These are phyloP conservation scores for Euphorbia lathyris DNA, from an alignment of 345 rosid species.

Conservation along the genomic window DNA sequence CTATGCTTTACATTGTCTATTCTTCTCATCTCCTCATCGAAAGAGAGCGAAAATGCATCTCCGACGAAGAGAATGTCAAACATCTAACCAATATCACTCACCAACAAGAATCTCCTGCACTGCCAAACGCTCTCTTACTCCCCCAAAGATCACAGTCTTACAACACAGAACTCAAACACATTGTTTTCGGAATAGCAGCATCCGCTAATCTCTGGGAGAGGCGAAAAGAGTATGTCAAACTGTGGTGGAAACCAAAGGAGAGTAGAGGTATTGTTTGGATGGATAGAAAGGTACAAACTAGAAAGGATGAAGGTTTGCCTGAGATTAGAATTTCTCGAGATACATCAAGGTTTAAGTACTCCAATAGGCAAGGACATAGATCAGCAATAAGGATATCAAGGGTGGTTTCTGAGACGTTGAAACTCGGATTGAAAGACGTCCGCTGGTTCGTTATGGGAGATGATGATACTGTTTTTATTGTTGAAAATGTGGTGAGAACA, in stretches of 20 bases:
- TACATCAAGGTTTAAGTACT: slow-evolving; percentile 64
- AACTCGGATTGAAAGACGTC: slow-evolving; percentile 59
- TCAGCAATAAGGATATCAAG: slow-evolving; percentile 73
- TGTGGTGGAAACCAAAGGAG: slow-evolving; percentile 71
- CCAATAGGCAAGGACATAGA: slow-evolving; percentile 60
- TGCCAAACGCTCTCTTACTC: slow-evolving; percentile 1
- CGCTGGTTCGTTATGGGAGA: slow-evolving; percentile 91
- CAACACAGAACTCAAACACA: slow-evolving; percentile 55
- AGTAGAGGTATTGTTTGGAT: slow-evolving; percentile 78
- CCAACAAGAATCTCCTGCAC: slow-evolving; percentile 8
- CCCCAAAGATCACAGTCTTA: slow-evolving; percentile 22
- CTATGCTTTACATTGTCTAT: slow-evolving; percentile 48
- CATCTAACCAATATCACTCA: slow-evolving; percentile 29
- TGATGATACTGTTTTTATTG: slow-evolving; percentile 69
- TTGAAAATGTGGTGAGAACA: slow-evolving; percentile 60
- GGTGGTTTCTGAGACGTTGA: slow-evolving; percentile 66
- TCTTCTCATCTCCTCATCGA: slow-evolving; percentile 43
- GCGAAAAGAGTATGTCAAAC: slow-evolving; percentile 74
- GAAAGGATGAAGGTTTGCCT: slow-evolving; percentile 48
- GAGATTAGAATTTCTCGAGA: slow-evolving; percentile 59
- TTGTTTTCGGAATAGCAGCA: slow-evolving; percentile 72
- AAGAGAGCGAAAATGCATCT: slow-evolving; percentile 28
- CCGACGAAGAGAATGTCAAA: slow-evolving; percentile 25
- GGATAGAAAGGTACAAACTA: slow-evolving; percentile 43
- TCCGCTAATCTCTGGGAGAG: slow-evolving; percentile 65